Base-by-base conservation (phyloP, 2,329 filamentous ascomycete genomes). In the Cercospora canescens region DNA sequence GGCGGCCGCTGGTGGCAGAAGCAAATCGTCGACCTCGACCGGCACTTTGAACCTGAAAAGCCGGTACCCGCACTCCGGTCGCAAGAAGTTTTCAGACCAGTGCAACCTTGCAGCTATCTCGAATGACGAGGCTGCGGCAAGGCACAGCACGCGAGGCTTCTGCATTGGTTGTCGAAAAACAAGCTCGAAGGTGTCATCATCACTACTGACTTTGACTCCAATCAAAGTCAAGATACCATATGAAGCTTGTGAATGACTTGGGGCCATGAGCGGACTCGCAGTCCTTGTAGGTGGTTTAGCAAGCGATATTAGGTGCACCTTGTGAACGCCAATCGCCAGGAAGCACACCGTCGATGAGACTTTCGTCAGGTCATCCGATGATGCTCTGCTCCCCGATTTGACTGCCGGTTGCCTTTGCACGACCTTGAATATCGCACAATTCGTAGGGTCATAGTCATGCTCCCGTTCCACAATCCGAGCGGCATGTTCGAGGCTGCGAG, bases 351-450 rank as follows among this genome's bases (percentile, higher is more conserved):
- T 87, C 9, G 88, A 87, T 41, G 85, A 84, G 30, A 88, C 78
- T 73, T 91, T 91, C 57, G 87, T 83, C 50, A 91, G 76, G 70
- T 91, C 89, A 66, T 91, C 89, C 16, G 86, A 85, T 7, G 89
- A 89, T 3, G 87, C 84, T 62, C 86, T 81, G 35, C 82, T 81
- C 34, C 80, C 79, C 18, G 82, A 81, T 77, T 89, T 89, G 18
- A 70, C 63, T 69, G 82, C 81, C 12, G 83, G 78, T n/a, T 85
- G 82, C 67, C 89, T 85, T 73, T 89, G 86, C 28, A 91, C 87
- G 8, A 90, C 88, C 67, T 88, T 87, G 79, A 89, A 91, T 71
- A 91, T 86, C 68, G 86, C 85, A 76, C 91, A 91, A 68, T 87
- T 86, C 32, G 84, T 80, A 34, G 88, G 86, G 69, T 91, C 87